A percentile compares a stretch with the other conserved stretches of the same genome.
Conservation (phyloP, 78 protist species). For the Protostelium mycophagum region DNA sequence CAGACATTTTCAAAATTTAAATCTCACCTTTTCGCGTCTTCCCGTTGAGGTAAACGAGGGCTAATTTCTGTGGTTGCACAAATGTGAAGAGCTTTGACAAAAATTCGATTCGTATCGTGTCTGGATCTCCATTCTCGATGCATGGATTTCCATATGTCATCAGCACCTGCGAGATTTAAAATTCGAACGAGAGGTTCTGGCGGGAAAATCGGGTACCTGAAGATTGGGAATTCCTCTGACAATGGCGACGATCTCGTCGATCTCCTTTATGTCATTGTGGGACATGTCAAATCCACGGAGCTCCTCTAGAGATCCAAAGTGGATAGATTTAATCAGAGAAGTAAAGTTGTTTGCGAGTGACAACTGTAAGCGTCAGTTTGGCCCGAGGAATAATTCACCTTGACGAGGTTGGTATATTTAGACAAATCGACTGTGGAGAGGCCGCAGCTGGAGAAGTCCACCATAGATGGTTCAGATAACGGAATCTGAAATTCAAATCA, state of each 20-base stretch:
- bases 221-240: background rate
- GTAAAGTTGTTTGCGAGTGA: background rate
- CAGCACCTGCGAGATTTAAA: background rate
- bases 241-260: background rate
- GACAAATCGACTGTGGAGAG: no score
- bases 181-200: no score
- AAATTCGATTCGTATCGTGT: background rate
- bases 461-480: no score
- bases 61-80: background rate
- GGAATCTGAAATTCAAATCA: no score
- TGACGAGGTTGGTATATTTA: no score
- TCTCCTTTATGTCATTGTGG: background rate
- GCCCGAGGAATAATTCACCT: no score
- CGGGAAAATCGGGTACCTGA: background rate
- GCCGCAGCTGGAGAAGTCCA: no score
- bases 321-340: background rate
- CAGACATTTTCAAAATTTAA: no score
- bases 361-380: no score
- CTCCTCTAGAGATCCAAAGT: background rate
- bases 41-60: background rate
- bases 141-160: background rate
- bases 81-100: background rate
- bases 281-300: background rate
- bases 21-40: background rate
- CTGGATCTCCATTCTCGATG: background rate